phyloP scores from a whole-genome alignment of 768 basidiomycete species.

The Hortiboletus flavorubellus region DNA sequence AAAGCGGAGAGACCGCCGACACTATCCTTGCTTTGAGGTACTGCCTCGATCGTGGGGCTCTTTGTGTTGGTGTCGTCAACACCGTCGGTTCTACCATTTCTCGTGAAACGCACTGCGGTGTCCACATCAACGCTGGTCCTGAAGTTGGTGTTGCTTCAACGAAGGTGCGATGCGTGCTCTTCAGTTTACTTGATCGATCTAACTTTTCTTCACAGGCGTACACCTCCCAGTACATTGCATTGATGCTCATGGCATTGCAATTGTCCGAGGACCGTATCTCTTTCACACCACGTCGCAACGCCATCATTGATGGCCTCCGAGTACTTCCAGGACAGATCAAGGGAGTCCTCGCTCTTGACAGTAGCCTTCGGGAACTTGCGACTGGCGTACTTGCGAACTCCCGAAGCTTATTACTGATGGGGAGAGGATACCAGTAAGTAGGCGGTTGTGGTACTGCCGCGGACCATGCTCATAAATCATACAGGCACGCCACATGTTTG shows the following conservation, averaged over 20 bases:
- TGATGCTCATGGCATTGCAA: slow-evolving; percentile 98
- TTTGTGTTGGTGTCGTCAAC: slow-evolving; percentile 97
- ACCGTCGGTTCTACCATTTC: slow-evolving; percentile 98
- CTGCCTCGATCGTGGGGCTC: slow-evolving; percentile 93
- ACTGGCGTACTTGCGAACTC: slow-evolving; percentile 72
- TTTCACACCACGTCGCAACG: slow-evolving; percentile 82
- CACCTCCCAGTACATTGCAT: slow-evolving; percentile 97
- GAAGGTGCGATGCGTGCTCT: slow-evolving; percentile 50
- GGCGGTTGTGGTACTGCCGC: not conserved
- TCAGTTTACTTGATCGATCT: not conserved
- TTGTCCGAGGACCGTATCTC: slow-evolving; percentile 96
- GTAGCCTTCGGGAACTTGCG: slow-evolving; percentile 75
- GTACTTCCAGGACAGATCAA: slow-evolving; percentile 89
- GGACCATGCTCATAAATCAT: not conserved
- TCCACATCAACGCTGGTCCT: slow-evolving; percentile 98
- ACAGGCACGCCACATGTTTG: slow-evolving; percentile 88
- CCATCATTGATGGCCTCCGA: slow-evolving; percentile 92
- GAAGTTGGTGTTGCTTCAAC: slow-evolving; percentile 99
- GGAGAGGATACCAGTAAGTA: slow-evolving; percentile 90
- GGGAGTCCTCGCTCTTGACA: slow-evolving; percentile 78
- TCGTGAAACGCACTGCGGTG: slow-evolving; percentile 97
- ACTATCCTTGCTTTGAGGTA: slow-evolving; percentile 95
- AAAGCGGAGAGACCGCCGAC: slow-evolving; percentile 98
- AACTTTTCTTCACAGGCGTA: slow-evolving; percentile 60
- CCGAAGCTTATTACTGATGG: slow-evolving; percentile 93